Conservation (phyloP, 345 rosid genomes). For the Fremontodendron californicum region DNA sequence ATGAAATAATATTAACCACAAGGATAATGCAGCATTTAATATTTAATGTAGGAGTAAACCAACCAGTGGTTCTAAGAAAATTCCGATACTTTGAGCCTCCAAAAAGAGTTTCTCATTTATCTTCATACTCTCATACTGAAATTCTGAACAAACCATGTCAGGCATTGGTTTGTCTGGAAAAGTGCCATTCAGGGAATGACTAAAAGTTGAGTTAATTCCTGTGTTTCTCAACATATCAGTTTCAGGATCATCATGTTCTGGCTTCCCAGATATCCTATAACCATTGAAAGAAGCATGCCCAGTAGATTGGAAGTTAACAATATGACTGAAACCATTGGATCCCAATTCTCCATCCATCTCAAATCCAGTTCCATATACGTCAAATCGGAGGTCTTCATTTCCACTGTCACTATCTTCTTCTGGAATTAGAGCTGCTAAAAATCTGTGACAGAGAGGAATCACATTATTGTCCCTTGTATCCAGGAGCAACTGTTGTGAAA, state of each 20-base stretch:
- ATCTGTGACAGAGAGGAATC: slow-evolving; percentile 68
- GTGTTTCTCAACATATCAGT: slow-evolving; percentile 37
- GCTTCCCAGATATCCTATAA: slow-evolving; percentile 44
- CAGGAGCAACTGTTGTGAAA: slow-evolving; percentile 29
- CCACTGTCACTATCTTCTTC: slow-evolving; percentile 56
- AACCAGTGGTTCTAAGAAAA: slow-evolving; percentile 76
- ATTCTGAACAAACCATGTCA: slow-evolving; percentile 40
- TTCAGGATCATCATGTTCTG: slow-evolving; percentile 49
- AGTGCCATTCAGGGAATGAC: slow-evolving; percentile 40
- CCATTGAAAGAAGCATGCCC: slow-evolving; percentile 42
- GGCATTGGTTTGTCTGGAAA: slow-evolving; percentile 41
- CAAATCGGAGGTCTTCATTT: slow-evolving; percentile 46
- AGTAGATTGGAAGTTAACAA: slow-evolving; percentile 36
- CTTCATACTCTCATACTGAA: slow-evolving; percentile 53
- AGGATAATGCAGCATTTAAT: neutral
- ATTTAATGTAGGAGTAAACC: slow-evolving; percentile 18
- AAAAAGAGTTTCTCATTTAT: slow-evolving; percentile 62
- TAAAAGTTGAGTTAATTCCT: slow-evolving; percentile 35
- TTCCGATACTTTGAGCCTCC: slow-evolving; percentile 84
- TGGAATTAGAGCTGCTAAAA: slow-evolving; percentile 77
- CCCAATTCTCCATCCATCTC: slow-evolving; percentile 57
- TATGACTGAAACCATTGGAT: slow-evolving; percentile 49
- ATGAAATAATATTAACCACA: slow-evolving; percentile 5
- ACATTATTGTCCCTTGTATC: slow-evolving; percentile 37
- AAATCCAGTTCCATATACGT: slow-evolving; percentile 51